A percentile compares a stretch with the other conserved stretches of the same genome.
Evolutionary conservation across 2,329 filamentous ascomycete species (phyloP).

Genomic region (Xylaria polymorpha): DNA sequence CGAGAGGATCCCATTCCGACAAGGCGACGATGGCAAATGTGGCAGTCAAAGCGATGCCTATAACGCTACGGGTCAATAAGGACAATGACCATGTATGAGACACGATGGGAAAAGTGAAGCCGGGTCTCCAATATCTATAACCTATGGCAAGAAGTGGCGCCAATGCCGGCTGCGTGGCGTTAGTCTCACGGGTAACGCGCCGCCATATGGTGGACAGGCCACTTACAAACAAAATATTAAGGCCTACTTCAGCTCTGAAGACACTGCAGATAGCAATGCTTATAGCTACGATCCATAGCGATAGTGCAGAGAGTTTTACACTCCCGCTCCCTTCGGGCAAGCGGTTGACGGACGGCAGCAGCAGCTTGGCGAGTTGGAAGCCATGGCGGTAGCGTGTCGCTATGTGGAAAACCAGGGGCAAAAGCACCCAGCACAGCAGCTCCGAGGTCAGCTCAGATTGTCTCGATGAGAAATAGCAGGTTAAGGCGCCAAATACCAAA

Average conservation of each 20-base stretch:
- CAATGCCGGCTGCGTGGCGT: conserved; percentile 47
- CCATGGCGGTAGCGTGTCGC: conserved; percentile 16
- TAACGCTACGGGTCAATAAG: conserved; percentile 39
- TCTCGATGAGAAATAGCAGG: conserved; percentile 37
- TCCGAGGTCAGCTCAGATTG: conserved; percentile 51
- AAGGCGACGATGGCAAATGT: conserved; percentile 44
- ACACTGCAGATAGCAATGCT: conserved; percentile 39
- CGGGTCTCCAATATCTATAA: conserved; percentile 41
- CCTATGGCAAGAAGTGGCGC: conserved; percentile 49
- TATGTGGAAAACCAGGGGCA: conserved; percentile 44
- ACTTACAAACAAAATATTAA: conserved; percentile 36
- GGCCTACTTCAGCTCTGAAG: conserved; percentile 41
- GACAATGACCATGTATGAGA: conserved; percentile 33
- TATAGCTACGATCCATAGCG: conserved; percentile 37
- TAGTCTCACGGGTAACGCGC: not conserved
- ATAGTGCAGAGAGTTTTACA: conserved; percentile 16
- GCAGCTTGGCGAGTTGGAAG: not conserved
- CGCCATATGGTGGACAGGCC: not conserved
- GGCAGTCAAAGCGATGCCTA: conserved; percentile 44
- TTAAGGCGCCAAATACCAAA: conserved; percentile 44
- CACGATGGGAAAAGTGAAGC: conserved; percentile 11
- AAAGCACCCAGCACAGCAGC: conserved; percentile 49
- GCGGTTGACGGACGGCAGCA: conserved; percentile 15
- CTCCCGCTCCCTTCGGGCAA: not conserved
- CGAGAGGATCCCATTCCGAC: conserved; percentile 45